These are phyloP conservation scores for Leucoagaricus sp. DNA, from an alignment of 1,284 basidiomycete genomes.

Conservation along the genomic window DNA sequence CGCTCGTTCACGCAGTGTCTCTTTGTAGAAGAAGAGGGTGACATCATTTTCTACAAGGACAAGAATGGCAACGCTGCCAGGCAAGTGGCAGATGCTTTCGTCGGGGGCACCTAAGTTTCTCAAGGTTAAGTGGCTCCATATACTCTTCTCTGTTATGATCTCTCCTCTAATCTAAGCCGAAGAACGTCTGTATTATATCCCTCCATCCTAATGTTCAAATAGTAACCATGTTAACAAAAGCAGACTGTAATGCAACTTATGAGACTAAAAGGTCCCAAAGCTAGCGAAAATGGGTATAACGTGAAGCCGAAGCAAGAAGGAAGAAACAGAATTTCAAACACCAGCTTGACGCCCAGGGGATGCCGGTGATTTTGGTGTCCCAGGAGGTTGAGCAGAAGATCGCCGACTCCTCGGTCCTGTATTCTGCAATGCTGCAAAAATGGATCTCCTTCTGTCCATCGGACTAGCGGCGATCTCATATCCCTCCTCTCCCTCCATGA, in stretches of 20 bases:
- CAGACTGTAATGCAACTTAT: too few species aligned
- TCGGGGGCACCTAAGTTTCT: too few species aligned
- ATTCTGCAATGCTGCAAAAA: slow-evolving; percentile 12
- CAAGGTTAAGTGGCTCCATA: too few species aligned
- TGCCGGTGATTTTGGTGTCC: slow-evolving; percentile 1
- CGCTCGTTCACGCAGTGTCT: slow-evolving; percentile 44
- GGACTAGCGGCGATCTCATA: slow-evolving; percentile 31
- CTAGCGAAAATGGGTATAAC: not conserved
- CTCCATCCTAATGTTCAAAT: too few species aligned
- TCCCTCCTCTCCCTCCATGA: slow-evolving; percentile 51
- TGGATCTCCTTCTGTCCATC: slow-evolving; percentile 9
- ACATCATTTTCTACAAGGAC: slow-evolving; percentile 68
- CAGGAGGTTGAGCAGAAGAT: slow-evolving; percentile 2
- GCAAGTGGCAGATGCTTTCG: slow-evolving; percentile 14
- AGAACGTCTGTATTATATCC: too few species aligned
- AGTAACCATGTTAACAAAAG: not conserved
- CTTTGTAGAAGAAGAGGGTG: slow-evolving; percentile 62
- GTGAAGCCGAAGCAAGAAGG: too few species aligned
- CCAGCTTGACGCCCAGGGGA: not conserved
- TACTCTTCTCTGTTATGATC: too few species aligned
- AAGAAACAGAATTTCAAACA: not conserved
- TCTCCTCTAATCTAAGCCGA: too few species aligned
- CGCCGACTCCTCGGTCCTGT: not conserved
- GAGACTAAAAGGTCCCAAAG: not conserved
- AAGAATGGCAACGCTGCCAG: slow-evolving; percentile 46